Base-by-base conservation (phyloP, 306 rosid species). In the Quercus variabilis region DNA sequence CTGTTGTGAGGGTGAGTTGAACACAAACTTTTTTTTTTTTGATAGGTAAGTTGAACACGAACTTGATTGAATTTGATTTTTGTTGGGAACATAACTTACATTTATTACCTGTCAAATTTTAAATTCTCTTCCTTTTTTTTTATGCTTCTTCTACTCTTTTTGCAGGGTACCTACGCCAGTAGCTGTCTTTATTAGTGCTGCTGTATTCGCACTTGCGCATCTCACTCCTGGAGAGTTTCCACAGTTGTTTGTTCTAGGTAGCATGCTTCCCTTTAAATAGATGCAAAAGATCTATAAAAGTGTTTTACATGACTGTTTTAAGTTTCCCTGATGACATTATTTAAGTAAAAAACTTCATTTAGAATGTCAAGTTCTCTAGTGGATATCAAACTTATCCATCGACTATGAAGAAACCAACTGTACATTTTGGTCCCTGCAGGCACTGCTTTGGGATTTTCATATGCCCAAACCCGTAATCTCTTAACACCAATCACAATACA, bases 201-300 rank as follows among this genome's bases (percentile, higher is more conserved):
- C 97, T 68, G 92, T 89, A 35, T 96, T 96, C 76, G 91, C 99
- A 69, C 92, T 96, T 69, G 98, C 99, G 5, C 99, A 96, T 93
- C 92, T 93, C 79, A 96, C 98, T 83, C 99, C 98, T 2, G 98
- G 98, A 78, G 92, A 96, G 85, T 91, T 96, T 83, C 98, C 98
- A 1, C 99, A 96, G 85, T 86, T 93, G 69, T 96, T 93, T 89
- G 98, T 96, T 70, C 91, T 92, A 75, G 98, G 99, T 95, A 89
- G 74, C 31, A 54, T 71, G 54, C n/a, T 43, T 35, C 55, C 25
- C 20, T 6, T 11, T 52, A 10, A 35, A 62, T 69, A 52, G 59
- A 69, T 74, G 55, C 63, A 52, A 69, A 55, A 35, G 72, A 68
- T 9, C 8, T 18, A 18, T 51, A 30, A 33, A 58, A 10, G 62